A percentile compares a stretch with the other conserved stretches of the same genome.
Evolutionary conservation across 345 rosid species (phyloP).

Genomic region (Eucalyptus pumila): DNA sequence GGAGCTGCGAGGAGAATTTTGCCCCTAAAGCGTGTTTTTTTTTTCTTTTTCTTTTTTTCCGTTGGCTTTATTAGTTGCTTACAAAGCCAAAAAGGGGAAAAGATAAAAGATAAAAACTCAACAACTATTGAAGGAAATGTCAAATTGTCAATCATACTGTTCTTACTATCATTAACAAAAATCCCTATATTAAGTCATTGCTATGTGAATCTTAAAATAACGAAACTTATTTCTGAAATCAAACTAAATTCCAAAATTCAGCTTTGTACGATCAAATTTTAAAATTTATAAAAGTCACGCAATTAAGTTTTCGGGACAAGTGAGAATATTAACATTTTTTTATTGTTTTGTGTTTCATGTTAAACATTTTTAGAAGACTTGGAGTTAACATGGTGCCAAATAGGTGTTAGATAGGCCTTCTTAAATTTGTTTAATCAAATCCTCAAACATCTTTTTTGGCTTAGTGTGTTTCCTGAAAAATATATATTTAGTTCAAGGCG

Average conservation of each 20-base stretch:
- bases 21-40: neutral
- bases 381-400: neutral
- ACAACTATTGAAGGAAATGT: neutral
- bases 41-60: neutral
- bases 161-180: neutral
- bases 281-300: accelerated
- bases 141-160: neutral
- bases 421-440: neutral
- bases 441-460: neutral
- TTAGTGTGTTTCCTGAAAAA: accelerated
- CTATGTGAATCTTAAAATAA: neutral
- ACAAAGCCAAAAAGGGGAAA: no score
- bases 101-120: neutral
- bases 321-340: neutral
- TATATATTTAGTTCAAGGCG: neutral
- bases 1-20: neutral
- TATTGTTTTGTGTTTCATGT: neutral
- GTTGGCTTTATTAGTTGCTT: neutral
- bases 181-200: neutral
- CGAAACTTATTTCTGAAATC: neutral
- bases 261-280: neutral
- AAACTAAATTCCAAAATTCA: neutral
- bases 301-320: accelerated
- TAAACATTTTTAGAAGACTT: neutral
- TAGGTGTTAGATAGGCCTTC: neutral